Percentiles rank a stretch among this genome's conserved stretches.
phyloP scores from a whole-genome alignment of 2,329 filamentous ascomycete species.

The Monosporascus sp. region DNA sequence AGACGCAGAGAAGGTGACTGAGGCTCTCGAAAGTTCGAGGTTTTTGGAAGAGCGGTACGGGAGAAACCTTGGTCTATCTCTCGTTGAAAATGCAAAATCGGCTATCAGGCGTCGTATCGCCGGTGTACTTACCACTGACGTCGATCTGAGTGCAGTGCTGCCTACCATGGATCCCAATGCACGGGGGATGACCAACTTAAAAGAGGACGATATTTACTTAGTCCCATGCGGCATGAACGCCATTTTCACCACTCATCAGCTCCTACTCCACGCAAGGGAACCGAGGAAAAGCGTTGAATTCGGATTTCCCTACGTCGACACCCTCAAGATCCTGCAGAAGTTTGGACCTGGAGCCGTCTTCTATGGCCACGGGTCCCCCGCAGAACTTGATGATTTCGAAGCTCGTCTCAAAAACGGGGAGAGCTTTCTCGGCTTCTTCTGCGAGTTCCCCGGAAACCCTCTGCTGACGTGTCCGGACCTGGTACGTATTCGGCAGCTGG shows the following conservation, averaged over 20 bases:
- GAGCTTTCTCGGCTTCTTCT: slow-evolving; percentile 77
- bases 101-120: slow-evolving; percentile 86
- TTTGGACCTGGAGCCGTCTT: slow-evolving; percentile 87
- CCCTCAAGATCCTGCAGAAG: slow-evolving; percentile 89
- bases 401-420: slow-evolving; percentile 64
- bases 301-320: slow-evolving; percentile 97
- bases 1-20: slow-evolving; percentile 25
- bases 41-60: slow-evolving; percentile 95
- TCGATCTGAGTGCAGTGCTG: slow-evolving; percentile 56
- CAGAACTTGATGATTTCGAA: slow-evolving; percentile 82
- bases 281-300: slow-evolving; percentile 76
- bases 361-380: slow-evolving; percentile 72
- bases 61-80: slow-evolving; percentile 75
- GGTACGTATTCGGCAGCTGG: slow-evolving; percentile 69
- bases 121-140: slow-evolving; percentile 70
- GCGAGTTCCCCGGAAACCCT: slow-evolving; percentile 92
- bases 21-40: slow-evolving; percentile 61
- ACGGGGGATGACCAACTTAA: slow-evolving; percentile 59
- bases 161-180: slow-evolving; percentile 43
- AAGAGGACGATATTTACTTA: slow-evolving; percentile 83
- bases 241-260: slow-evolving; percentile 83
- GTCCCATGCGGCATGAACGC: slow-evolving; percentile 91
- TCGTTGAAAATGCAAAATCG: slow-evolving; percentile 75
- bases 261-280: slow-evolving; percentile 60
- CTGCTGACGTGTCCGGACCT: slow-evolving; percentile 82